phyloP scores from a whole-genome alignment of 1,284 basidiomycete genomes.

The Cystobasidium slooffiae region DNA sequence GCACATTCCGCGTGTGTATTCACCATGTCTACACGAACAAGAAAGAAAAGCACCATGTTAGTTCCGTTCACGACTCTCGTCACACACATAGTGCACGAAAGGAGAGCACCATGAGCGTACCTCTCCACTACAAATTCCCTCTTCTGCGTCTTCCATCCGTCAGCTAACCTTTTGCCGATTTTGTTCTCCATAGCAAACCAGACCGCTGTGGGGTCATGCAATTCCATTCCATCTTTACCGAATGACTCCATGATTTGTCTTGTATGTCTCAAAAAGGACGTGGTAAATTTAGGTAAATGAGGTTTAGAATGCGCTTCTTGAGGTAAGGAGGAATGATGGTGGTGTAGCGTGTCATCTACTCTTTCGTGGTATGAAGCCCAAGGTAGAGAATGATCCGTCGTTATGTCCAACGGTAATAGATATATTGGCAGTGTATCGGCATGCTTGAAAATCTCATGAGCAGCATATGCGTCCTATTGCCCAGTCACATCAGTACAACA shows the following conservation, averaged over 20 bases:
- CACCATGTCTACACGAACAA: slow-evolving; percentile 9
- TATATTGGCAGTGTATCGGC: slow-evolving; percentile 58
- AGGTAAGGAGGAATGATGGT: background rate
- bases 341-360: slow-evolving; percentile 51
- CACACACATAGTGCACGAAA: no score
- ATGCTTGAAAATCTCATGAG: slow-evolving; percentile 40
- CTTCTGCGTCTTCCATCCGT: slow-evolving; percentile 24
- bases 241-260: slow-evolving; percentile 69
- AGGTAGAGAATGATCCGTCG: slow-evolving; percentile 74
- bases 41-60: background rate
- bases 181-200: slow-evolving; percentile 68
- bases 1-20: slow-evolving; percentile 43
- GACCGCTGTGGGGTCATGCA: slow-evolving; percentile 80
- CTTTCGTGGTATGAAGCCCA: slow-evolving; percentile 65
- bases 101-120: background rate
- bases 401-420: slow-evolving; percentile 74
- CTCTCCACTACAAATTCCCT: slow-evolving; percentile 29
- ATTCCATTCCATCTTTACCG: slow-evolving; percentile 76
- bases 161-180: slow-evolving; percentile 2
- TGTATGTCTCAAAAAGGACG: slow-evolving; percentile 74
- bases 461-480: slow-evolving; percentile 59
- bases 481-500: slow-evolving; percentile 46
- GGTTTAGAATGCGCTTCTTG: slow-evolving; percentile 17
- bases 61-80: background rate
- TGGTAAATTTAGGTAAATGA: slow-evolving; percentile 64